Percentiles rank a stretch among this genome's conserved stretches.
Evolutionary conservation across 345 rosid genomes (phyloP).

Genomic region (Excoecaria agallocha): DNA sequence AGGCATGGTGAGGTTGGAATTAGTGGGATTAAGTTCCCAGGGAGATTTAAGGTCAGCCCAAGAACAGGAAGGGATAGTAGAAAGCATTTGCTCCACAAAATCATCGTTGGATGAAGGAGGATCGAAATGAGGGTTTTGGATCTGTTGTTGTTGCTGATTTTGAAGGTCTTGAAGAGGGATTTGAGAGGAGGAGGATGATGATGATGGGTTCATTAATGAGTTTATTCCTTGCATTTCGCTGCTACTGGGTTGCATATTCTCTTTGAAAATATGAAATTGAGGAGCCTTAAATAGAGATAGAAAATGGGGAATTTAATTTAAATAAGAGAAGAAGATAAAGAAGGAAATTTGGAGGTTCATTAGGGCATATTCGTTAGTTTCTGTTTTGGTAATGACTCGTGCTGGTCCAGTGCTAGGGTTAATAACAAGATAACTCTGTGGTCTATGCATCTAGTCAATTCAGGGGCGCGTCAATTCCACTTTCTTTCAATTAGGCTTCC

Average conservation of each 20-base stretch:
- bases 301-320: too few species aligned
- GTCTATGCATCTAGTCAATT: not conserved
- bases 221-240: constrained; percentile 46
- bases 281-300: too few species aligned
- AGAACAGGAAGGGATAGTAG: constrained; percentile 57
- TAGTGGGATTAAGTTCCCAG: constrained; percentile 30
- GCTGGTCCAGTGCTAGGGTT: not conserved
- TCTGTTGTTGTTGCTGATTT: constrained; percentile 22
- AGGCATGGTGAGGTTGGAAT: constrained; percentile 23
- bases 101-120: constrained; percentile 49
- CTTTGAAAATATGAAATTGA: not conserved
- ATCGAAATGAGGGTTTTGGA: constrained; percentile 41
- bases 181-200: constrained; percentile 4
- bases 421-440: not conserved
- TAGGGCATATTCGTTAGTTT: too few species aligned
- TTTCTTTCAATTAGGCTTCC: not conserved
- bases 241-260: constrained; percentile 38
- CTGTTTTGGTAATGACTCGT: too few species aligned
- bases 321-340: too few species aligned
- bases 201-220: constrained; percentile 21
- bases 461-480: constrained; percentile 1
- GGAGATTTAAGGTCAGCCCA: constrained; percentile 47
- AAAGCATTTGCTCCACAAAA: constrained; percentile 80
- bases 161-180: constrained; percentile 22
- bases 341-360: not conserved